Percentiles rank a stretch among this genome's conserved stretches.
These are phyloP conservation scores for Verruconis gallopava DNA, from an alignment of 2,329 filamentous ascomycete genomes.

Conservation along the genomic window DNA sequence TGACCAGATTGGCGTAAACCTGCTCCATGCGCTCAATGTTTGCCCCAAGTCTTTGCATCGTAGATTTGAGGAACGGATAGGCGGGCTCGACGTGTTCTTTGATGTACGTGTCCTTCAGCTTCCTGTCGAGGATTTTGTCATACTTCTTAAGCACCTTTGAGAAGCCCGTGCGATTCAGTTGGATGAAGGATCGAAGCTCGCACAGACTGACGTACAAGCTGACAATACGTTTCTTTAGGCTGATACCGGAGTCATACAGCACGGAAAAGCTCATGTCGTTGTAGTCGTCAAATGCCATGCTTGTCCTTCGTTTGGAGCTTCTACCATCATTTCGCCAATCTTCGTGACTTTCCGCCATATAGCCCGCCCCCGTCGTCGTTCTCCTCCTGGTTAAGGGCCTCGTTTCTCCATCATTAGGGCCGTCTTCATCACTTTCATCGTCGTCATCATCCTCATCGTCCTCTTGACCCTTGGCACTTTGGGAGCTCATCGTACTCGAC, in stretches of 20 bases:
- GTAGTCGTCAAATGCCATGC: slow-evolving; percentile 61
- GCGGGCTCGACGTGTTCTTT: slow-evolving; percentile 59
- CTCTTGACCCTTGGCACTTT: slow-evolving; percentile 24
- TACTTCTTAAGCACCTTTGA: slow-evolving; percentile 96
- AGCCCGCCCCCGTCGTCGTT: slow-evolving; percentile 19
- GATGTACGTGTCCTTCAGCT: slow-evolving; percentile 67
- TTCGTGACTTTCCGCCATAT: slow-evolving; percentile 24
- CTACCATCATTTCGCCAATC: slow-evolving; percentile 49
- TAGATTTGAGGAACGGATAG: slow-evolving; percentile 66
- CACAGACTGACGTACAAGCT: slow-evolving; percentile 83
- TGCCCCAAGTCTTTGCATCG: slow-evolving; percentile 56
- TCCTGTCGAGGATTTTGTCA: slow-evolving; percentile 84
- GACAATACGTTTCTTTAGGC: slow-evolving; percentile 83
- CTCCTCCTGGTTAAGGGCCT: slow-evolving; percentile 27
- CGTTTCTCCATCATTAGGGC: slow-evolving; percentile 47
- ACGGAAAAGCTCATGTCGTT: slow-evolving; percentile 62
- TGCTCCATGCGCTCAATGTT: slow-evolving; percentile 64
- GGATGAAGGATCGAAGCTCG: slow-evolving; percentile 89
- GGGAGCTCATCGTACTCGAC: slow-evolving; percentile 26
- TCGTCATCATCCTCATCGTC: slow-evolving; percentile 50
- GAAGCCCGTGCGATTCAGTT: slow-evolving; percentile 94
- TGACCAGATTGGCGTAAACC: slow-evolving; percentile 70
- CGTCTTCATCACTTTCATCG: slow-evolving; percentile 39
- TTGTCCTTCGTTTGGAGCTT: slow-evolving; percentile 46
- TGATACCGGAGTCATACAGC: slow-evolving; percentile 59